Base-by-base conservation (phyloP, 306 rosid species). In the Gastrolobium villosum region DNA sequence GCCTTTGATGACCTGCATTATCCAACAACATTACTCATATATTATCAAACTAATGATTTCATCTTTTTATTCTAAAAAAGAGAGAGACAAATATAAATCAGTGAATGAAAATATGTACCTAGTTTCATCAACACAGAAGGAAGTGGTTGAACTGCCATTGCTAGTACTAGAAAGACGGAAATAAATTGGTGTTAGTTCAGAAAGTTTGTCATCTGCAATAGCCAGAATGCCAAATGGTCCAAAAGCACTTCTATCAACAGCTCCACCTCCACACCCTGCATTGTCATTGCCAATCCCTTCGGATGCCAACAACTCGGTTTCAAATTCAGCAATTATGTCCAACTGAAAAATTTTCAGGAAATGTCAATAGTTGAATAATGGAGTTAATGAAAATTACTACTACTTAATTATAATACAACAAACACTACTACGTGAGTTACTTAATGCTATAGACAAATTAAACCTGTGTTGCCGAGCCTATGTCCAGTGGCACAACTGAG, bases 201-300 rank as follows among this genome's bases (percentile, higher is more conserved):
- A 87, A 76, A 91, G 97, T 45, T 86, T 41, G 54, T 91, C 87
- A 61, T 94, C 86, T 7, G 98, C 97, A n/a, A 91, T 70, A 62
- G 86, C 93, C 39, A 91, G 49, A 75, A 94, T 8, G 3, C 98
- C 98, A 69, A 94, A 94, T 64, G 98, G 98, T 80, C 98, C 98
- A 2, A 84, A 76, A 30, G 55, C 68, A 80, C 86, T 83, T 85
- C 91, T 88, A 9, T 88, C 91, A 6, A 3, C 28, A 30, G 96
- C 91, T 65, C 98, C 97, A 39, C 54, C 85, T 35, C 92, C 89
- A 56, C 98, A 94, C 0, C 95, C 92, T 4, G 6, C 74, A 54
- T 6, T 65, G 6, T 54, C 66, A 3, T 80, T 69, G 0, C 59
- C 75, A 6, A 50, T 32, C 64, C 35, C 82, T 48, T 62, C 43